A percentile compares a stretch with the other conserved stretches of the same genome.
Evolutionary conservation across 768 basidiomycete genomes (phyloP).

Genomic region (Pholiota molesta): DNA sequence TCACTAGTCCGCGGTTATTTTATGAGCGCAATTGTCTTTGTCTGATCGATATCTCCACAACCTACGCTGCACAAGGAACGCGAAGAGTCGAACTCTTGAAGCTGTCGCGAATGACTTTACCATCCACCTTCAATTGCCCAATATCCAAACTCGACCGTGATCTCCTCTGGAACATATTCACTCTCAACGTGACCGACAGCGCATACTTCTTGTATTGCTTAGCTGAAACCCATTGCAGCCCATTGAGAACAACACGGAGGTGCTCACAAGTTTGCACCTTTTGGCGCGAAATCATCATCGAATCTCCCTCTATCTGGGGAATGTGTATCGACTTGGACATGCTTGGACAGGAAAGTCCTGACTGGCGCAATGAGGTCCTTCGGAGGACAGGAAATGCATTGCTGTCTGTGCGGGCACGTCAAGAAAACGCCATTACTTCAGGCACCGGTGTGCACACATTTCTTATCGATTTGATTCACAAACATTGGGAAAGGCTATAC

Average conservation of each 20-base stretch:
- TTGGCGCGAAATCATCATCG: slow-evolving; percentile 5
- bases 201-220: not conserved
- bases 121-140: not conserved
- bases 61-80: too few species aligned
- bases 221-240: not conserved
- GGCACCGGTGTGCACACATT: not conserved
- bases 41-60: too few species aligned
- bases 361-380: not conserved
- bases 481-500: not conserved
- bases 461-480: not conserved
- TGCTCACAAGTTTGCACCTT: slow-evolving; percentile 1
- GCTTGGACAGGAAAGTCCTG: not conserved
- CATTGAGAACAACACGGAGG: not conserved
- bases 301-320: slow-evolving; percentile 1
- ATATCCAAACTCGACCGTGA: not conserved
- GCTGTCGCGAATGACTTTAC: too few species aligned
- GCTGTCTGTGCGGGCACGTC: not conserved
- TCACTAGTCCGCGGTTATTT: too few species aligned
- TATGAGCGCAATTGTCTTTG: too few species aligned
- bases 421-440: not conserved
- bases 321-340: slow-evolving; percentile 2
- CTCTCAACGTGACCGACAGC: not conserved
- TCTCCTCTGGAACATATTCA: not conserved
- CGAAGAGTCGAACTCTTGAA: too few species aligned
- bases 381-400: not conserved